Evolutionary conservation across 768 basidiomycete species (phyloP), one percentile per base, ranked within the genome.

Genomic region (Leccinum uliginosum): DNA sequence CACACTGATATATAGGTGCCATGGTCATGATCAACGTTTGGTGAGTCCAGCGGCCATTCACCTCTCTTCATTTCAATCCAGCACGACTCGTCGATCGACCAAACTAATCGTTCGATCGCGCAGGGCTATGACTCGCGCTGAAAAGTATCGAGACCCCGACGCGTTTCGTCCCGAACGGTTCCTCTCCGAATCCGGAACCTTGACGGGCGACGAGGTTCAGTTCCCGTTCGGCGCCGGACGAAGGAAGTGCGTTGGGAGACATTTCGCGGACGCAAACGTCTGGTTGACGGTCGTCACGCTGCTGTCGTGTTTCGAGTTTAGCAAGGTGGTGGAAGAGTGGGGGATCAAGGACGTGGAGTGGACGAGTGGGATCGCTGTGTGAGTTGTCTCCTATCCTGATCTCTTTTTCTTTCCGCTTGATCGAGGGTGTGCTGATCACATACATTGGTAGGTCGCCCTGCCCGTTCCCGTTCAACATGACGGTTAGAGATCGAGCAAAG

Each of bases 241-340:
- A 23, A 44, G 55, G 26, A 56, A 12, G 38, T 56, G 55, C 15
- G 50, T 40, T 14, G 55, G 55, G 23, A 56, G 14, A 1, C 23
- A 56, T 27, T 51, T 34, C 19, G 50, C 55, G 26, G 55, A 51
- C 6, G 55, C 50, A 6, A 45, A n/a, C 14, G 26, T 51, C 1
- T 46, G 55, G 55, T 46, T 47, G n/a, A 51, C 55, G 24, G 9
- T 56, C 9, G 34, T 51, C n/a, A 56, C 55, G 12, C 50, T 56
- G 3, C 11, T 56, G 8, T 51, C 55, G 23, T 56, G 50, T 32
- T 56, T 56, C 55, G 50, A 56, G 44, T 51, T 56, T 19, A 51
- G 15, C 32, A 56, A 56, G 55, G 50, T 29, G 44, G 32, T 24
- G 14, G 49, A 46, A 19, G 45, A 3, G 1, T 56, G 55, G 55